Evolutionary conservation across 306 rosid genomes (phyloP), one percentile per base, ranked within the genome.

Genomic region (Cyclanthera cordifolia): DNA sequence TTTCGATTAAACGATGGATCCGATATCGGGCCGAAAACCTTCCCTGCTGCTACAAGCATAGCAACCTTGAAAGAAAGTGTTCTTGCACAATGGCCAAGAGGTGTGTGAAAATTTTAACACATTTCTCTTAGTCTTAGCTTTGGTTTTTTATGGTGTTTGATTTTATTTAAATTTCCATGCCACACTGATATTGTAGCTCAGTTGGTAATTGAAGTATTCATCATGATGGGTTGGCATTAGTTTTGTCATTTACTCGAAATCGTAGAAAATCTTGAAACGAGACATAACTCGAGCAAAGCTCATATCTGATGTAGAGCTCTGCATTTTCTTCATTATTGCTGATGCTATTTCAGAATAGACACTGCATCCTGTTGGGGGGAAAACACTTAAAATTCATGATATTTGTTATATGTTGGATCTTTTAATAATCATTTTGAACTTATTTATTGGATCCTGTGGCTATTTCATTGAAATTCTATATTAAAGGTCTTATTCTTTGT

Each of bases 31-130:
- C 97, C 97, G 54, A 82, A 74, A 78, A 82, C 78, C 52, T 90
- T 80, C 83, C 80, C 95, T 74, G 75, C 87, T 77, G 90, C 95
- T 53, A 85, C 93, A 71, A 90, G 77, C 75, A 82, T 90, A 74
- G 83, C 84, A 54, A 81, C 82, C 46, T 75, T 90, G 84, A 90
- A 90, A 75, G 93, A 90, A 83, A 86, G 81, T 67, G 73, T 90
- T 78, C 86, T 90, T 79, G 81, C 90, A 25, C 93, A 88, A 53
- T 90, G 97, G 97, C 97, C 97, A 71, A 86, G 87, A 86, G 97
- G 97, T 90, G 37, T 20, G 34, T 47, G 24, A 47, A 66, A 21
- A 16, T 46, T 66, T 48, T 2, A 66, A 47, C 71, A 14, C 8
- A 8, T 47, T 14, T 20, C 28, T 45, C 14, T 27, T 56, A 16